Conservation (phyloP, 108 stramenopile species). For the Seminavis robusta region DNA sequence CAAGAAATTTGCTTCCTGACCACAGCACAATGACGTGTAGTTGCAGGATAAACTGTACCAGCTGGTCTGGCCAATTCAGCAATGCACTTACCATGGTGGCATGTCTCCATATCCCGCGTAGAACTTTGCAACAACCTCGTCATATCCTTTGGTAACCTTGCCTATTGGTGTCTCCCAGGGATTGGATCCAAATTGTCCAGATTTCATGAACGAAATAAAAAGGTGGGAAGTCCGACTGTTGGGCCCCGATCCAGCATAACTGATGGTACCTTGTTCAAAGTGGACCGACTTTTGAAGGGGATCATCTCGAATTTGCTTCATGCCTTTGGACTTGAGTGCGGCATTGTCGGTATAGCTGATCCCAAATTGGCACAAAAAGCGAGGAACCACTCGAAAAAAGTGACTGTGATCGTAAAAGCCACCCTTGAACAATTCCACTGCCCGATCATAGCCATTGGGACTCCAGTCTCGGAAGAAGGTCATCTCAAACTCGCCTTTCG, state of each 20-base stretch:
- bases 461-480: constrained; percentile 53
- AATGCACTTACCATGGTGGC: too few species aligned
- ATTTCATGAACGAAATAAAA: constrained; percentile 66
- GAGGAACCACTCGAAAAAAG: constrained; percentile 80
- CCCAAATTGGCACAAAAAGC: constrained; percentile 91
- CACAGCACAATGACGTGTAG: too few species aligned
- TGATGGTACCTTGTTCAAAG: constrained; percentile 68
- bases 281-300: constrained; percentile 47
- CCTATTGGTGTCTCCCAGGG: constrained; percentile 86
- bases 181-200: constrained; percentile 13
- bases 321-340: constrained; percentile 36
- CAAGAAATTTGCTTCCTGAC: too few species aligned
- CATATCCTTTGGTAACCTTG: constrained; percentile 56
- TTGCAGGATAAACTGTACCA: too few species aligned
- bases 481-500: constrained; percentile 9
- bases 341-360: constrained; percentile 59
- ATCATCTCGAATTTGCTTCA: constrained; percentile 41
- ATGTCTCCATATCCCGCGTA: constrained; percentile 76
- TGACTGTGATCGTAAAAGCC: constrained; percentile 78
- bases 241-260: constrained; percentile 47
- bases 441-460: constrained; percentile 85
- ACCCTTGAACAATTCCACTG: constrained; percentile 74
- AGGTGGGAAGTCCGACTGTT: constrained; percentile 76
- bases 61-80: too few species aligned
- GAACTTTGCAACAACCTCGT: constrained; percentile 48